phyloP scores from a whole-genome alignment of 805 yeast species.

The Candida multigemmis region DNA sequence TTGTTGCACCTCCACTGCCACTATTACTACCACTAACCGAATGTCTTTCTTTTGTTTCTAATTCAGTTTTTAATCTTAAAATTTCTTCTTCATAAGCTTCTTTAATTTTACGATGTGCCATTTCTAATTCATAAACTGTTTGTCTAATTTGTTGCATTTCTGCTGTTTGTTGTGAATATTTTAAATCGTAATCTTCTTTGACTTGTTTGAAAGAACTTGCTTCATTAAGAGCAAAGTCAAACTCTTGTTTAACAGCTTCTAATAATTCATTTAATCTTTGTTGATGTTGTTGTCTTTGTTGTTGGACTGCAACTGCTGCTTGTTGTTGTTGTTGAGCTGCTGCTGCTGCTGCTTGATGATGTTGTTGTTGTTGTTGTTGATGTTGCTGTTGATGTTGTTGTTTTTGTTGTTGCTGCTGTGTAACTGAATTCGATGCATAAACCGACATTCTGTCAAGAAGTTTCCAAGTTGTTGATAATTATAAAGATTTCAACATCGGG shows the following conservation, averaged over 20 bases:
- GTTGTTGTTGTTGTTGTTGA: conserved; percentile 8
- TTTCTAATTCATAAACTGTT: conserved; percentile 87
- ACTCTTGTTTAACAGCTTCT: conserved; percentile 89
- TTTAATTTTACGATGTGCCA: conserved; percentile 90
- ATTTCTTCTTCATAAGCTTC: conserved; percentile 95
- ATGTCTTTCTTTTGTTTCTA: conserved; percentile 74
- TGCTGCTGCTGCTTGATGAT: conserved; percentile 3
- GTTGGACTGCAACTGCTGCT: conserved; percentile 9
- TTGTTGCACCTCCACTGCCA: conserved; percentile 35
- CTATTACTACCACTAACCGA: too few species aligned
- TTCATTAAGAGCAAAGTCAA: conserved; percentile 75
- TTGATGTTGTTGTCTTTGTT: conserved; percentile 33
- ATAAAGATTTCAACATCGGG: too few species aligned
- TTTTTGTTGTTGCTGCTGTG: conserved; percentile 12
- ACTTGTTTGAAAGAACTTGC: conserved; percentile 81
- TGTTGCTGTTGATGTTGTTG: conserved; percentile 18
- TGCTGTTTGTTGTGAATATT: conserved; percentile 82
- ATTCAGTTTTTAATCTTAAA: conserved; percentile 71
- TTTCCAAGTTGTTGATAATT: too few species aligned
- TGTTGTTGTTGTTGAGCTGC: conserved; percentile 16
- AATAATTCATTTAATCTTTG: conserved; percentile 64
- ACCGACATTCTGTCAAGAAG: conserved; percentile 21
- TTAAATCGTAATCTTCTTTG: conserved; percentile 86
- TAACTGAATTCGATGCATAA: conserved; percentile 26
- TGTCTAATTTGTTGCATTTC: conserved; percentile 93